phyloP scores from a whole-genome alignment of 208 protist species.

The Trichomonas vaginalis region DNA sequence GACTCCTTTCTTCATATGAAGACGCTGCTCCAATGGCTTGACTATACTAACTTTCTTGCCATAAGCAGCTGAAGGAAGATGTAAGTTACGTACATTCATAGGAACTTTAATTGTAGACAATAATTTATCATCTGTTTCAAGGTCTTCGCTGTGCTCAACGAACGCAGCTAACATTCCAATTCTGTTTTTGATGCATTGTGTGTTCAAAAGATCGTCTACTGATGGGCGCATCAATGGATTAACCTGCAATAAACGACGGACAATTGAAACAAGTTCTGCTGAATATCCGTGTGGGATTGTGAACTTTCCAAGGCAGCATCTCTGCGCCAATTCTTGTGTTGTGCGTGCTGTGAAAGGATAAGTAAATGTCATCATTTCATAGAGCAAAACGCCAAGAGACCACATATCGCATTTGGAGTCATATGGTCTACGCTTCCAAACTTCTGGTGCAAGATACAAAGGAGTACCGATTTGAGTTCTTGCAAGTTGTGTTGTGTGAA shows the following conservation, averaged over 20 bases:
- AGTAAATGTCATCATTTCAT: slow-evolving; percentile 39
- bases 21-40: neutral
- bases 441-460: slow-evolving; percentile 47
- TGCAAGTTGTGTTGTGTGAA: neutral
- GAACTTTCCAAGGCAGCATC: neutral
- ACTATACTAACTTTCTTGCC: neutral
- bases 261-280: neutral
- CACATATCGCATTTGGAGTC: slow-evolving; percentile 47
- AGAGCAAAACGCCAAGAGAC: slow-evolving; percentile 42
- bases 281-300: neutral
- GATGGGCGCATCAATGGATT: neutral
- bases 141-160: neutral
- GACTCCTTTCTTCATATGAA: neutral
- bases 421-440: slow-evolving; percentile 42
- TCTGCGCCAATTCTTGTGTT: neutral
- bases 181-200: neutral
- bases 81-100: neutral
- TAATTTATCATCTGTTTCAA: neutral
- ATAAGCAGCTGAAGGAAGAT: neutral
- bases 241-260: neutral
- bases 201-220: neutral
- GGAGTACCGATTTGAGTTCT: slow-evolving; percentile 12
- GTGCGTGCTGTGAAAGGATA: neutral
- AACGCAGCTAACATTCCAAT: neutral
- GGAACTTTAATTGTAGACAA: slow-evolving; percentile 15